Evolutionary conservation across 176 grass and related monocot species (phyloP).

Genomic region (Aegilops sharonensis): DNA sequence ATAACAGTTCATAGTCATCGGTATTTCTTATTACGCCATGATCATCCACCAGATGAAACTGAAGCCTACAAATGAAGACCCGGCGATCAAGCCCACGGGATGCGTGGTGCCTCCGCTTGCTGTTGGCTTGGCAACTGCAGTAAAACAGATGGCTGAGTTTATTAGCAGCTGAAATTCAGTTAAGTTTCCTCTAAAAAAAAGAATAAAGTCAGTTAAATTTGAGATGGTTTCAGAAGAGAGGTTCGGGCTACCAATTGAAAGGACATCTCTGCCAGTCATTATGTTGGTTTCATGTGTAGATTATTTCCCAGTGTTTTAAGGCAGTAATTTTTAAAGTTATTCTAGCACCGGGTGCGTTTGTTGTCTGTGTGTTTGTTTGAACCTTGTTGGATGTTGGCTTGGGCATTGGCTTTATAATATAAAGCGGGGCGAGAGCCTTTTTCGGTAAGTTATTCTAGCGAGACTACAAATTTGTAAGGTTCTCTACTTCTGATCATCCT

Average conservation of each 20-base stretch:
- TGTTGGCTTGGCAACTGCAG: conserved; percentile 37
- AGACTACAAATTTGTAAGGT: neutral
- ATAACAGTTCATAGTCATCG: neutral
- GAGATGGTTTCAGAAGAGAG: neutral
- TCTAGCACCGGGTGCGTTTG: neutral
- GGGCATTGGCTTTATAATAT: too few species aligned
- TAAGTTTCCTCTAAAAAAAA: too few species aligned
- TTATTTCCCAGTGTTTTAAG: neutral
- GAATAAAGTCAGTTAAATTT: neutral
- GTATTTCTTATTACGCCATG: neutral
- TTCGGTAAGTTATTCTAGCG: neutral
- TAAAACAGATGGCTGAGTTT: neutral
- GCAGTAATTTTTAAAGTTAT: neutral
- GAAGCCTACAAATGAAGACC: neutral
- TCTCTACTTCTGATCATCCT: too few species aligned
- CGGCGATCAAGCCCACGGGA: neutral
- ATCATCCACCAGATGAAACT: conserved; percentile 19
- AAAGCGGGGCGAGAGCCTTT: too few species aligned
- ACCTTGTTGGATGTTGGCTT: too few species aligned
- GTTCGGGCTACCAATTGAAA: neutral
- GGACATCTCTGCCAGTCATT: neutral
- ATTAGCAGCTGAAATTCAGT: neutral
- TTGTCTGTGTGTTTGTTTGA: too few species aligned
- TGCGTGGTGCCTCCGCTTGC: neutral
- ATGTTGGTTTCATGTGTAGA: neutral